These are phyloP conservation scores for Naganishia onofrii DNA, from an alignment of 768 basidiomycete species.

Conservation along the genomic window DNA sequence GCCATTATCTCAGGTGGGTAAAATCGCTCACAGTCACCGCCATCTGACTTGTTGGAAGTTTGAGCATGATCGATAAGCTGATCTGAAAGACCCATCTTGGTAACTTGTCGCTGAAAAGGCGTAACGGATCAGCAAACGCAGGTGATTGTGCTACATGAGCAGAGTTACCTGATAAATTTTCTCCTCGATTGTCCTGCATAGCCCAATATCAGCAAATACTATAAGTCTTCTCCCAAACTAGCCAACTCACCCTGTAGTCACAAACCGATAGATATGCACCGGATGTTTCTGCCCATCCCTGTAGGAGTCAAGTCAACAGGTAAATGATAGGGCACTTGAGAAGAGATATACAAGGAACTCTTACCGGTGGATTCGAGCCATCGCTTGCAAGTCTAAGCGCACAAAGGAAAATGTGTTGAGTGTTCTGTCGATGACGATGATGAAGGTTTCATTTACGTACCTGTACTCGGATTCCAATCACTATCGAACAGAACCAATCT, in stretches of 20 bases:
- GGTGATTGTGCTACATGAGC: no score
- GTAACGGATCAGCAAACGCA: background rate
- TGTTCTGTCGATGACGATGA: background rate
- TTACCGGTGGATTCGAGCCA: constrained; percentile 80
- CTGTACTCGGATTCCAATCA: constrained; percentile 53
- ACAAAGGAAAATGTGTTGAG: constrained; percentile 58
- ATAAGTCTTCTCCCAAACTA: constrained; percentile 66
- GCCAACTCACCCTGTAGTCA: constrained; percentile 37
- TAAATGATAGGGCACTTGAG: constrained; percentile 52
- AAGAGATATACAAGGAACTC: background rate
- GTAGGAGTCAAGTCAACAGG: background rate
- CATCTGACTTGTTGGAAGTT: constrained; percentile 72
- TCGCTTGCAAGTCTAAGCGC: constrained; percentile 77
- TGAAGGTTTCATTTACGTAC: background rate
- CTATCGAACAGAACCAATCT: constrained; percentile 62
- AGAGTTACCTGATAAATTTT: constrained; percentile 52
- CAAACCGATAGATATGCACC: constrained; percentile 65
- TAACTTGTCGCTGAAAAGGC: constrained; percentile 73
- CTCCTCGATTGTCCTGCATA: constrained; percentile 71
- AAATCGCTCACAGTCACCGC: constrained; percentile 64
- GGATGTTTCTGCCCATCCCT: constrained; percentile 84
- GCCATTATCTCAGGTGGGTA: background rate
- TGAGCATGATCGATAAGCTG: constrained; percentile 57
- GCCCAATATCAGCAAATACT: constrained; percentile 42
- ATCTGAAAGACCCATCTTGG: constrained; percentile 84